phyloP scores from a whole-genome alignment of 108 stramenopile species.

The Licmophora abbreviata region DNA sequence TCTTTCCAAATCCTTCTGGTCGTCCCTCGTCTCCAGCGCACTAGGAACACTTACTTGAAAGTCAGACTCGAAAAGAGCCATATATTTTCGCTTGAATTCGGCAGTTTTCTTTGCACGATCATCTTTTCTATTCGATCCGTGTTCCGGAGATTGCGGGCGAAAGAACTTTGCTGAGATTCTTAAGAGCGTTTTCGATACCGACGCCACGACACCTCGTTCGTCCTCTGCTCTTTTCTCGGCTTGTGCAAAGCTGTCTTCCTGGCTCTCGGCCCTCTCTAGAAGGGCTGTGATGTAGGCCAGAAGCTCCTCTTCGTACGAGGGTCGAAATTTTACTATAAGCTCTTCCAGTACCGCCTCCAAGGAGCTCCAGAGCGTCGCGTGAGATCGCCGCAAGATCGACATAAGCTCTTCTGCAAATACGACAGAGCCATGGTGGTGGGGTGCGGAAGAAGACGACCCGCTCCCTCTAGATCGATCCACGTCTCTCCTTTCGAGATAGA shows the following conservation, averaged over 20 bases:
- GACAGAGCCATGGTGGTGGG: conserved; percentile 53
- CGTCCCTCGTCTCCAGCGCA: conserved; percentile 4
- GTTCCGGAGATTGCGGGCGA: conserved; percentile 22
- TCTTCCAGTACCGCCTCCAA: conserved; percentile 90
- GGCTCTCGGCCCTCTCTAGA: conserved; percentile 51
- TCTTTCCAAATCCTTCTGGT: not conserved
- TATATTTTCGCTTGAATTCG: conserved; percentile 65
- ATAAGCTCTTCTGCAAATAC: conserved; percentile 79
- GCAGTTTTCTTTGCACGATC: conserved; percentile 54
- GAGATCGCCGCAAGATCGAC: conserved; percentile 71
- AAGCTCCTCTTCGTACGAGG: conserved; percentile 88
- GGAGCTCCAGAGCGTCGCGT: conserved; percentile 80
- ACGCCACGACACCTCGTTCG: conserved; percentile 43
- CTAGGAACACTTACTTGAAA: conserved; percentile 34
- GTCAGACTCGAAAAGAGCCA: conserved; percentile 51
- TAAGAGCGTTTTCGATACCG: conserved; percentile 51
- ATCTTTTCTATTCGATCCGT: conserved; percentile 26
- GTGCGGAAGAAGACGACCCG: conserved; percentile 6
- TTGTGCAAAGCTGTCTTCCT: conserved; percentile 20
- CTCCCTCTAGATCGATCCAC: conserved; percentile 57
- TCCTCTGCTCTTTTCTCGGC: conserved; percentile 20
- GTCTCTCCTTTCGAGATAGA: conserved; percentile 81
- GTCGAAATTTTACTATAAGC: conserved; percentile 84
- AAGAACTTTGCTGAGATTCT: conserved; percentile 73
- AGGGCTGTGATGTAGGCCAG: conserved; percentile 75